Conservation (phyloP, 306 rosid species). For the Fragaria nilgerrensis region DNA sequence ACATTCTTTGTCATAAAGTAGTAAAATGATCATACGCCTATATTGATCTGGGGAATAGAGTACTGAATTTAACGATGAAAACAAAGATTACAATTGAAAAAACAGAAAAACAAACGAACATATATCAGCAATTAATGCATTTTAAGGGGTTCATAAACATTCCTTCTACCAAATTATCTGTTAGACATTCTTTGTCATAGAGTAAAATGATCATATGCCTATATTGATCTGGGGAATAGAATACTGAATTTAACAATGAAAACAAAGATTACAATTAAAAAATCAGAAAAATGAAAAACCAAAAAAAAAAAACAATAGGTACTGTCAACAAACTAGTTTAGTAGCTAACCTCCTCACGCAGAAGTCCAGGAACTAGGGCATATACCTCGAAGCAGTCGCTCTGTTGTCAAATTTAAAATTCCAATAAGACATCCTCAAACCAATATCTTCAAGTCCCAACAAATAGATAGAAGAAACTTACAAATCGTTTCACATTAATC, state of each 20-base stretch:
- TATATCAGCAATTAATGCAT: too few relatives aligned
- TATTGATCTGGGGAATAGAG: neutral
- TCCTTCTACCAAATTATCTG: too few relatives aligned
- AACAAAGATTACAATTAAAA: neutral
- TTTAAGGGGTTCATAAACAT: too few relatives aligned
- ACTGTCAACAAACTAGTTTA: neutral
- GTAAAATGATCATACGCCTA: neutral
- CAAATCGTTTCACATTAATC: slow-evolving; percentile 71
- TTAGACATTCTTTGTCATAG: neutral
- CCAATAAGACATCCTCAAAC: neutral
- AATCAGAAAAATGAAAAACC: neutral
- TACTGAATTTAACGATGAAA: neutral
- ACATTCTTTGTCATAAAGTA: neutral
- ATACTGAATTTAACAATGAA: neutral
- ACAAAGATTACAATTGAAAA: neutral
- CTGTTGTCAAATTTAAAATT: slow-evolving; percentile 27
- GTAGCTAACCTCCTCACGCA: slow-evolving; percentile 64
- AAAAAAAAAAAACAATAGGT: neutral
- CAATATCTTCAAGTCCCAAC: neutral
- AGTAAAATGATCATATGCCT: neutral
- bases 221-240: neutral
- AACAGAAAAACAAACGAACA: too few relatives aligned
- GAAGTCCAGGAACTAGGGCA: slow-evolving; percentile 79
- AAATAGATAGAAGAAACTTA: slow-evolving; percentile 29
- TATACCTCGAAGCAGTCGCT: slow-evolving; percentile 70